A percentile compares a stretch with the other conserved stretches of the same genome.
Evolutionary conservation across 1,139 yeast species (phyloP).

Genomic region (Yamadazyma diddensiae): DNA sequence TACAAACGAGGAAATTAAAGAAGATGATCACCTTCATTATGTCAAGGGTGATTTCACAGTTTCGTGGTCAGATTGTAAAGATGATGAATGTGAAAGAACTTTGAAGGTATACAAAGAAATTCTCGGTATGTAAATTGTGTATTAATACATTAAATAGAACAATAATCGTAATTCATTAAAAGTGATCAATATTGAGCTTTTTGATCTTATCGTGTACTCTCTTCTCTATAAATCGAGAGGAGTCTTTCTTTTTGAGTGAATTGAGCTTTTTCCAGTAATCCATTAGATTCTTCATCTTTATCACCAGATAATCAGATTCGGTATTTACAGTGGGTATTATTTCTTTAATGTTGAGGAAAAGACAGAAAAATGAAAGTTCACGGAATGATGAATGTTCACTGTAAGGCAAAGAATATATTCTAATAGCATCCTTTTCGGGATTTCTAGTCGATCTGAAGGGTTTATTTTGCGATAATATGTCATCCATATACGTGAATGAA

Average conservation of each 20-base stretch:
- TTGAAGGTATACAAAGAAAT: slow-evolving; percentile 22
- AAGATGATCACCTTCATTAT: slow-evolving; percentile 43
- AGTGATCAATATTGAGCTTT: slow-evolving; percentile 17
- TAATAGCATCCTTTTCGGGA: slow-evolving; percentile 24
- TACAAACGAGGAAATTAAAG: slow-evolving; percentile 19
- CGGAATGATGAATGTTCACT: slow-evolving; percentile 91
- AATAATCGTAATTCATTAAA: slow-evolving; percentile 6
- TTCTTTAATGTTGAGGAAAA: slow-evolving; percentile 43
- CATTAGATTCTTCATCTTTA: slow-evolving; percentile 47
- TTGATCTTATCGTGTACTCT: slow-evolving; percentile 14
- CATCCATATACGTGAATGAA: slow-evolving; percentile 22
- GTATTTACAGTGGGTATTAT: slow-evolving; percentile 82
- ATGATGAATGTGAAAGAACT: slow-evolving; percentile 48
- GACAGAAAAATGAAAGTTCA: slow-evolving; percentile 67
- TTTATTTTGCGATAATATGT: slow-evolving; percentile 34
- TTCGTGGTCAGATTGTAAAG: slow-evolving; percentile 54
- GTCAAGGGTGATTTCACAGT: slow-evolving; percentile 63
- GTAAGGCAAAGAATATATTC: slow-evolving; percentile 72
- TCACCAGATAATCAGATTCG: slow-evolving; percentile 31
- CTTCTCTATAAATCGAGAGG: slow-evolving; percentile 11
- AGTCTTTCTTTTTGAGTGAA: slow-evolving; percentile 8
- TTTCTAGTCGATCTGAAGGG: slow-evolving; percentile 15
- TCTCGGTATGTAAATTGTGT: slow-evolving; percentile 3
- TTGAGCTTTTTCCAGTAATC: slow-evolving; percentile 37
- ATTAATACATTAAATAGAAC: slow-evolving; percentile 3